These are phyloP conservation scores for Pseudotsuga menziesii DNA, from an alignment of 75 land plant genomes.

Conservation along the genomic window DNA sequence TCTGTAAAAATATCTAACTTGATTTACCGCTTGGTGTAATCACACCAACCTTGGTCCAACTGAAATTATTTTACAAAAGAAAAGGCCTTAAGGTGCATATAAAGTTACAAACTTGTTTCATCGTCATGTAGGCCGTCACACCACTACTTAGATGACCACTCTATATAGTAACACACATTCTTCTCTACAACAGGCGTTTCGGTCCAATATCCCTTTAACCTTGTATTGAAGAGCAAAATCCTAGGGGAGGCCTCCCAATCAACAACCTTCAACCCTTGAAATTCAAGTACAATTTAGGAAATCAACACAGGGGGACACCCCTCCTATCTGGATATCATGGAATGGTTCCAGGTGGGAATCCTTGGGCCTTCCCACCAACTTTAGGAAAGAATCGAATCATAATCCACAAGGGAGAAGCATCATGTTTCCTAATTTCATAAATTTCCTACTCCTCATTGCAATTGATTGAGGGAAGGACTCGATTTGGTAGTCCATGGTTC, in stretches of 20 bases:
- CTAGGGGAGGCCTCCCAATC: conserved; percentile 88
- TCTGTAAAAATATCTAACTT: neutral
- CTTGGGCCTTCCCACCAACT: conserved; percentile 65
- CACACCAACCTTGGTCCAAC: neutral
- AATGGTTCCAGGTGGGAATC: conserved; percentile 61
- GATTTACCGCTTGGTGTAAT: neutral
- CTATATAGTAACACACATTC: conserved; percentile 84
- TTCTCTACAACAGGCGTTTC: conserved; percentile 83
- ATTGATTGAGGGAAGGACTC: conserved; percentile 61
- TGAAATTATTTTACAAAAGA: neutral
- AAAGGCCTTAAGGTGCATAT: neutral
- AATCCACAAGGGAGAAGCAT: conserved; percentile 88
- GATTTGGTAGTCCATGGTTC: neutral
- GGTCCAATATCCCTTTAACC: conserved; percentile 95
- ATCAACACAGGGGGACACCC: conserved; percentile 41
- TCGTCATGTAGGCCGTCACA: conserved; percentile 86
- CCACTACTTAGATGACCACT: conserved; percentile 75
- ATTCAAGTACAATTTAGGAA: conserved; percentile 88
- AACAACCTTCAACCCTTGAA: conserved; percentile 75
- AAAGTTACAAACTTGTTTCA: conserved; percentile 59
- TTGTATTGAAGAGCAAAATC: conserved; percentile 84
- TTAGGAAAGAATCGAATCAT: conserved; percentile 71
- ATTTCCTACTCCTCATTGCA: conserved; percentile 27
- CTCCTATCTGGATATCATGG: conserved; percentile 50
- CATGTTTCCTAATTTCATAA: conserved; percentile 19